Percentiles rank a stretch among this genome's conserved stretches.
phyloP scores from a whole-genome alignment of 176 grass and related monocot species.

The Metroxylon sagu region DNA sequence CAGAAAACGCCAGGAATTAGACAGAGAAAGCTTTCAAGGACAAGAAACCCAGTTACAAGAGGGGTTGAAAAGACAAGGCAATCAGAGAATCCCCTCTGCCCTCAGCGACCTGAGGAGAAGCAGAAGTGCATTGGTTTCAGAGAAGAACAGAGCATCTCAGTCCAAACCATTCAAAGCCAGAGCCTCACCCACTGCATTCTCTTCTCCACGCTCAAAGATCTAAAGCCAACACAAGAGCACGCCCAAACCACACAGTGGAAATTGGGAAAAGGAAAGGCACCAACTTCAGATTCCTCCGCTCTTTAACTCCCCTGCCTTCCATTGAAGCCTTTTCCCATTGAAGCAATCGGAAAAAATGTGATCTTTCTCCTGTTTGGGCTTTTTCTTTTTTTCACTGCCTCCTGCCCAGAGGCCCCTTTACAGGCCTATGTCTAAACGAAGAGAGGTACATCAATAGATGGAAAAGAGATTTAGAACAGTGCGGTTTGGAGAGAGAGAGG shows the following conservation, averaged over 20 bases:
- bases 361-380: not conserved
- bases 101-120: not conserved
- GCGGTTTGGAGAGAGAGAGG: too few species aligned
- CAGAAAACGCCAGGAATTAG: not conserved
- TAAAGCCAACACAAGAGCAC: not conserved
- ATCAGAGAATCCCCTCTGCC: not conserved
- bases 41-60: not conserved
- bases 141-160: not conserved
- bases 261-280: slow-evolving; percentile 5
- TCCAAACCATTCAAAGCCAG: slow-evolving; percentile 3
- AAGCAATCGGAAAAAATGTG: not conserved
- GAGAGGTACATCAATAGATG: too few species aligned
- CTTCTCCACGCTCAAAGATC: too few species aligned
- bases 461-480: too few species aligned
- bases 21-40: not conserved
- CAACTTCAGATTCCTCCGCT: slow-evolving; percentile 6
- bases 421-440: too few species aligned
- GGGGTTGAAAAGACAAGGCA: slow-evolving; percentile 14
- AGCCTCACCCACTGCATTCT: not conserved
- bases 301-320: slow-evolving; percentile 13
- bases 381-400: not conserved
- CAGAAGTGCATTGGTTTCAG: slow-evolving; percentile 5
- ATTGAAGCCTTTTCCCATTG: slow-evolving; percentile 1
- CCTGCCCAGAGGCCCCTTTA: not conserved
- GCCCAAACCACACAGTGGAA: not conserved